Percentiles rank a stretch among this genome's conserved stretches.
Conservation (phyloP, 2,329 filamentous ascomycete species). For the Ceratocystis lukuohia region DNA sequence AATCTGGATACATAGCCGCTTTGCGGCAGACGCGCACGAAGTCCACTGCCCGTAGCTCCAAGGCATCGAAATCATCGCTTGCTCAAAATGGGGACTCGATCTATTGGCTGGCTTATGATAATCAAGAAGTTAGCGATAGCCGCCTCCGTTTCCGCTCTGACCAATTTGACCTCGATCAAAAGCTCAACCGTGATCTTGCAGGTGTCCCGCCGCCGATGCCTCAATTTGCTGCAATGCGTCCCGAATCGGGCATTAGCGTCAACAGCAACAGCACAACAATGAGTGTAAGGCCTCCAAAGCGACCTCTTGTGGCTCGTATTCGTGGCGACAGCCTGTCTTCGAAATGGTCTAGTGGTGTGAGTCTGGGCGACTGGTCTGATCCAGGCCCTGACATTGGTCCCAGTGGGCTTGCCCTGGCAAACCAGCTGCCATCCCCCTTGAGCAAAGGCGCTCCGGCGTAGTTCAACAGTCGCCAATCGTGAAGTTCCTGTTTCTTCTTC, state of each 20-base stretch:
- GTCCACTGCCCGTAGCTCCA: conserved; percentile 25
- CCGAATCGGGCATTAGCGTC: conserved; percentile 22
- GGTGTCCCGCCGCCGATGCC: conserved; percentile 20
- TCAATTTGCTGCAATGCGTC: conserved; percentile 21
- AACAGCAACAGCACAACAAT: conserved; percentile 29
- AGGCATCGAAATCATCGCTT: conserved; percentile 23
- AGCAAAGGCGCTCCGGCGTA: background rate
- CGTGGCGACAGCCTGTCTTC: conserved; percentile 29
- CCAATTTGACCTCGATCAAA: conserved; percentile 47
- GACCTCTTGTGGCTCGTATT: conserved; percentile 27
- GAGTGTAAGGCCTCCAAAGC: conserved; percentile 26
- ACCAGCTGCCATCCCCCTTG: background rate
- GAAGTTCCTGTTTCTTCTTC: background rate
- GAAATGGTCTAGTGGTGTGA: conserved; percentile 38
- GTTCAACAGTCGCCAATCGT: background rate
- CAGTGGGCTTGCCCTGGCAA: conserved; percentile 20
- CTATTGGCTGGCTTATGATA: conserved; percentile 31
- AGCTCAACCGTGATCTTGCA: background rate
- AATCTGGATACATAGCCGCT: conserved; percentile 34
- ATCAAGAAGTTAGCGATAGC: conserved; percentile 31
- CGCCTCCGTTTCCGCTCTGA: conserved; percentile 49
- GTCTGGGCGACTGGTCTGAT: conserved; percentile 35
- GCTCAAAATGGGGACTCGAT: conserved; percentile 28
- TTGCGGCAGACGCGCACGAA: conserved; percentile 38
- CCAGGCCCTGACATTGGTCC: conserved; percentile 42